These are phyloP conservation scores for Nannochloropsis gaditana DNA, from an alignment of 108 stramenopile species.

Conservation along the genomic window DNA sequence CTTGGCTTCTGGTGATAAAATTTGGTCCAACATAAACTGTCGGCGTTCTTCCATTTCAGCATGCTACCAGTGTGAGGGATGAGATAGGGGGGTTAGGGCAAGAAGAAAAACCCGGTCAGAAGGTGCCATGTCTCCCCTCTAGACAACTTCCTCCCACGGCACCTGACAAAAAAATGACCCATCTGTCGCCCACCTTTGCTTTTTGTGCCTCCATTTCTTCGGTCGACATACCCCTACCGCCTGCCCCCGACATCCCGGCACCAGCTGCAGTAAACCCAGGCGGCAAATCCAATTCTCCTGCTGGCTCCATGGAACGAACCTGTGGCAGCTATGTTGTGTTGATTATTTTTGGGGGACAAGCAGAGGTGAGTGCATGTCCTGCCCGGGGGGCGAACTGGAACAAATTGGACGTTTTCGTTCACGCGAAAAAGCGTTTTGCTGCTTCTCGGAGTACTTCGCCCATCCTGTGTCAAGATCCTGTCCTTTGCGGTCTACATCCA, in stretches of 20 bases:
- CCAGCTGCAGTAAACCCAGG: neutral
- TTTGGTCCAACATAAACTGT: slow-evolving; percentile 46
- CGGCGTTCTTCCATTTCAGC: slow-evolving; percentile 38
- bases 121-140: neutral
- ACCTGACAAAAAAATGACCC: too few relatives aligned
- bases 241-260: neutral
- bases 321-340: neutral
- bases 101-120: neutral
- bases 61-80: neutral
- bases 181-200: neutral
- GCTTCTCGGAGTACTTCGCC: too few relatives aligned
- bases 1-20: slow-evolving; percentile 42
- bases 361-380: too few relatives aligned
- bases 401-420: too few relatives aligned
- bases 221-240: neutral
- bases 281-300: neutral
- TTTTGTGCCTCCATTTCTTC: neutral
- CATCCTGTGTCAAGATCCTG: too few relatives aligned
- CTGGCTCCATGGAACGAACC: neutral
- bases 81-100: neutral
- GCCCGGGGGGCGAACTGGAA: too few relatives aligned
- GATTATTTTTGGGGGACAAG: too few relatives aligned
- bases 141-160: too few relatives aligned
- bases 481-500: too few relatives aligned
- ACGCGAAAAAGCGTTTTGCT: too few relatives aligned